Evolutionary conservation across 2,329 filamentous ascomycete genomes (phyloP).

Genomic region (Penicillium occitanis): DNA sequence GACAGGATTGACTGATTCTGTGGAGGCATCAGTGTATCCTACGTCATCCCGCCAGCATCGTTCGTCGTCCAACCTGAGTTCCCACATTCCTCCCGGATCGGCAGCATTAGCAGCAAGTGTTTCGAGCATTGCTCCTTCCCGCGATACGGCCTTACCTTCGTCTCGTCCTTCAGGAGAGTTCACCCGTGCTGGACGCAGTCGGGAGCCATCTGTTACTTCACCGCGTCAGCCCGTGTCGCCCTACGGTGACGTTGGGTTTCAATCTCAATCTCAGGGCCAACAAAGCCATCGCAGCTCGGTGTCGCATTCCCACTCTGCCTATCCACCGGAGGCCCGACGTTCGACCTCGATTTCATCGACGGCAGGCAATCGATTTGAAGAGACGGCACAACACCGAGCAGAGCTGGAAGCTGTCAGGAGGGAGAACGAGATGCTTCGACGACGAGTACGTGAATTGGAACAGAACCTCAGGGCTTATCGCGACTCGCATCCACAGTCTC

Average conservation of each 20-base stretch:
- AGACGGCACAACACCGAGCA: slow-evolving; percentile 41
- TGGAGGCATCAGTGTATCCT: slow-evolving; percentile 52
- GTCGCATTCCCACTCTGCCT: slow-evolving; percentile 22
- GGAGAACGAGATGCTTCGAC: slow-evolving; percentile 49
- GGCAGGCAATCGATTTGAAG: slow-evolving; percentile 39
- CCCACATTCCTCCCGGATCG: slow-evolving; percentile 41
- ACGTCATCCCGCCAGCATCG: slow-evolving; percentile 57
- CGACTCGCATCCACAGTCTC: slow-evolving; percentile 16
- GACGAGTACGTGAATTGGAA: slow-evolving; percentile 48
- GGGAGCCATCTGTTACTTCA: slow-evolving; percentile 45
- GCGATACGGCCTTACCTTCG: slow-evolving; percentile 34
- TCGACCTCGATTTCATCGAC: slow-evolving; percentile 32
- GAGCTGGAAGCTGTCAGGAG: slow-evolving; percentile 47
- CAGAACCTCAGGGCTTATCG: slow-evolving; percentile 36
- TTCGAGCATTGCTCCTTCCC: slow-evolving; percentile 46
- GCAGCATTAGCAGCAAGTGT: slow-evolving; percentile 39
- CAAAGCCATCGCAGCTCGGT: slow-evolving; percentile 27
- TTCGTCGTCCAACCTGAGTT: slow-evolving; percentile 56
- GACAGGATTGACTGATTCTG: slow-evolving; percentile 50
- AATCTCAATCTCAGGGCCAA: slow-evolving; percentile 25
- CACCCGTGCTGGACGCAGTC: slow-evolving; percentile 37
- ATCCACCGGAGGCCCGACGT: slow-evolving; percentile 30
- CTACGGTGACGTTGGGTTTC: slow-evolving; percentile 31
- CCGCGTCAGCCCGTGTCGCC: slow-evolving; percentile 38
- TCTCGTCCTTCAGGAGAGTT: slow-evolving; percentile 33